Evolutionary conservation across 768 basidiomycete species (phyloP), one percentile per base, ranked within the genome.

Genomic region (Naganishia antarctica): DNA sequence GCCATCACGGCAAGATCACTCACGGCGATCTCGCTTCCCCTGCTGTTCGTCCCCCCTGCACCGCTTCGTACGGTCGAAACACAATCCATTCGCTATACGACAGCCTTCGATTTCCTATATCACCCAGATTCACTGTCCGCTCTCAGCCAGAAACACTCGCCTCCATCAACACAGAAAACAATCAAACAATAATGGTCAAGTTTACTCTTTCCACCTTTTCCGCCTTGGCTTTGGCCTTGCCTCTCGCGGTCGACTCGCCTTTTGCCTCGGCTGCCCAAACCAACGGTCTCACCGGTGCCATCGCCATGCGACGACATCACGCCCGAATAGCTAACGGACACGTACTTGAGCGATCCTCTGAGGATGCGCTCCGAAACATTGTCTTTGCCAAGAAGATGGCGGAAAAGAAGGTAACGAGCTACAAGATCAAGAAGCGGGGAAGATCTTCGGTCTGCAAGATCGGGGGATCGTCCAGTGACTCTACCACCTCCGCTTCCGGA

Each of bases 391-490:
- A 41, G 21, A 43, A 53, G 46, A 45, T 45, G 34, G 44, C 26
- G 18, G 46, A 62, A 31, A 45, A 47, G 34, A 47, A 46, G 40
- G n/a, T 40, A 34, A 21, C 37, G 37, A 43, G 31, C 25, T 41
- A 37, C 46, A 63, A 49, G 62, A 63, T 63, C 23, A 63, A 40
- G 29, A 63, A 63, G 62, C 48, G 63, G 37, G 53, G 29, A 12
- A 43, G 41, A 28, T 51, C 53, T 23, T 29, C 58, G 31, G 49
- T 50, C 49, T 64, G 63, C 29, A 50, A 26, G 29, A 43, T 64
- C 32, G 1, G 57, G 29, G 12, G n/a, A n/a, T n/a, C n/a, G n/a
- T n/a, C 40, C 25, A 18, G 25, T 4, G 7, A 28, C 34, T 40
- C 29, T 18, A 44, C 34, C 40, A 40, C 46, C 28, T 3, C 18